Conservation (phyloP, 352 stramenopile species). For the Phytopythium vexans region DNA sequence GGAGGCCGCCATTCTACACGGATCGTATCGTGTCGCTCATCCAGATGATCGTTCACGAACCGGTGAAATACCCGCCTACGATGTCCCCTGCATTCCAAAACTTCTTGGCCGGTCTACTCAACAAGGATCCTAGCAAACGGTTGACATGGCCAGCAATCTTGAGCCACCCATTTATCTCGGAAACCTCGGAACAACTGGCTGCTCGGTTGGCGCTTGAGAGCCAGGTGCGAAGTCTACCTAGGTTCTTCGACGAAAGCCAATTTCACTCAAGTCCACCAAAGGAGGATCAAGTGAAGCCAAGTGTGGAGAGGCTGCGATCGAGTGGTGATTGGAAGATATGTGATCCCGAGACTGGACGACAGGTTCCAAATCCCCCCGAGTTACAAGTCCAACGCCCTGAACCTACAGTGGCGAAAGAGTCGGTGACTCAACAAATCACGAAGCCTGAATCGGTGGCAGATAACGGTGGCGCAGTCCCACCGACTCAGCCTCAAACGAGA, state of each 20-base stretch:
- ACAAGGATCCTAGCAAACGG: conserved; percentile 85
- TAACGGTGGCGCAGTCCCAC: not conserved
- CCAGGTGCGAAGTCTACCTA: conserved; percentile 54
- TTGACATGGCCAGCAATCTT: conserved; percentile 90
- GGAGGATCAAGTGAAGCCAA: conserved; percentile 47
- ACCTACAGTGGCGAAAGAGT: not conserved
- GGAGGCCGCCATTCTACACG: conserved; percentile 93
- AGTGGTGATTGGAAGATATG: conserved; percentile 86
- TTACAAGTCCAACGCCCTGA: not conserved
- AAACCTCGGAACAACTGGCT: conserved; percentile 69
- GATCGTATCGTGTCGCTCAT: conserved; percentile 93
- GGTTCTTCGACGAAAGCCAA: conserved; percentile 63
- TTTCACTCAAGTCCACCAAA: conserved; percentile 19
- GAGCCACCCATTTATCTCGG: conserved; percentile 85
- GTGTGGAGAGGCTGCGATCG: conserved; percentile 61
- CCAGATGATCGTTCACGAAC: conserved; percentile 95
- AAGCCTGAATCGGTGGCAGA: too few species aligned
- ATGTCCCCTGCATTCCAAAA: conserved; percentile 83
- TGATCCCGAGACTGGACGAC: conserved; percentile 65
- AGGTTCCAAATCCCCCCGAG: conserved; percentile 13
- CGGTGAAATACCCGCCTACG: conserved; percentile 81
- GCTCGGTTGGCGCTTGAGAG: conserved; percentile 48
- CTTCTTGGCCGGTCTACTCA: conserved; percentile 89
- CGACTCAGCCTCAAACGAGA: not conserved
- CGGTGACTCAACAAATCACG: not conserved